A percentile compares a stretch with the other conserved stretches of the same genome.
Evolutionary conservation across 2,329 filamentous ascomycete species (phyloP).

Genomic region (Aspergillus neoniger): DNA sequence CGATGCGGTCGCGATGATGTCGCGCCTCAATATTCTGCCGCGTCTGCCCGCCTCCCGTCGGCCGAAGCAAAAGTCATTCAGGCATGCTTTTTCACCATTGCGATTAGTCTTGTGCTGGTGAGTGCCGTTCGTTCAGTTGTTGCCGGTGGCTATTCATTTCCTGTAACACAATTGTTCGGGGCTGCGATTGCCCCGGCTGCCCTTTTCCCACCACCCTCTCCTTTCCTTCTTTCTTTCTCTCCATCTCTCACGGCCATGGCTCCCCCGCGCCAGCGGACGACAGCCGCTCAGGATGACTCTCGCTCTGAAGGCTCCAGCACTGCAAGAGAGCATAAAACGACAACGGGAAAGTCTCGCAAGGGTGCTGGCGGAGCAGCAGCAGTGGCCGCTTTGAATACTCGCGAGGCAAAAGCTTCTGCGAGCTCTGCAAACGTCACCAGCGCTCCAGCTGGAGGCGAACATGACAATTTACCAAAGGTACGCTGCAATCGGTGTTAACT

Average conservation of each 20-base stretch:
- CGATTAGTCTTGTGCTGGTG: neutral
- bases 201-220: neutral
- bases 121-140: conserved; percentile 1
- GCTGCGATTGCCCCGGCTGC: neutral
- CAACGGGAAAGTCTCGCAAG: conserved; percentile 37
- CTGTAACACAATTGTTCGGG: neutral
- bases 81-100: conserved; percentile 13
- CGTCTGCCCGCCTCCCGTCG: conserved; percentile 29
- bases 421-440: conserved; percentile 34
- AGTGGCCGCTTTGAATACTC: conserved; percentile 15
- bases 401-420: conserved; percentile 23
- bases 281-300: conserved; percentile 46
- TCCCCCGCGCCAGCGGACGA: conserved; percentile 48
- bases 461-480: conserved; percentile 36
- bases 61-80: conserved; percentile 22
- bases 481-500: conserved; percentile 11
- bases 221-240: conserved; percentile 9
- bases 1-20: conserved; percentile 24
- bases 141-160: conserved; percentile 5
- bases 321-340: conserved; percentile 39
- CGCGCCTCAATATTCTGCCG: conserved; percentile 35
- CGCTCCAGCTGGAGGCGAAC: conserved; percentile 25
- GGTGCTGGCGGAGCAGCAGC: conserved; percentile 20
- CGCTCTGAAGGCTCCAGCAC: conserved; percentile 51
- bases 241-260: conserved; percentile 38